A percentile compares a stretch with the other conserved stretches of the same genome.
Evolutionary conservation across 2,329 filamentous ascomycete species (phyloP).

Genomic region (Eutypella sp.): DNA sequence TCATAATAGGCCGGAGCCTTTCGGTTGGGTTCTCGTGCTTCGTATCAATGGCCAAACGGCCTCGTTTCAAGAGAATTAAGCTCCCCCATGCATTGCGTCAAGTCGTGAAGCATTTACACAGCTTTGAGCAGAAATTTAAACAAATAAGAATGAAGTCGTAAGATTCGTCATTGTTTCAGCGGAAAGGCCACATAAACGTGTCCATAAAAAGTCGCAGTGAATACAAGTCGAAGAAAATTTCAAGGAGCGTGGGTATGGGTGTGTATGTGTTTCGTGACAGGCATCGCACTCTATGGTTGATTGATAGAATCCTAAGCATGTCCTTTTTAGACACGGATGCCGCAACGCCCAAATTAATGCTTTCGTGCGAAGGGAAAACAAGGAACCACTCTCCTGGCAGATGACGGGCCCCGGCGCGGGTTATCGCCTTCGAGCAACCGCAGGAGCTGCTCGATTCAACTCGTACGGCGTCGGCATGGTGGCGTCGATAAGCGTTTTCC

Average conservation of each 20-base stretch:
- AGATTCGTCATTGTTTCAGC: conserved; percentile 35
- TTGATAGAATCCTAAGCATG: conserved; percentile 13
- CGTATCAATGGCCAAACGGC: conserved; percentile 18
- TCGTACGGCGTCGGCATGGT: conserved; percentile 49
- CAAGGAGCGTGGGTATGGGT: conserved; percentile 13
- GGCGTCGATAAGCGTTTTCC: conserved; percentile 68
- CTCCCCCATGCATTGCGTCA: conserved; percentile 28
- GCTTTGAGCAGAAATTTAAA: conserved; percentile 27
- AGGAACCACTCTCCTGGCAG: conserved; percentile 3
- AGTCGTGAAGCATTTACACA: conserved; percentile 31
- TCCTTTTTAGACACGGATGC: conserved; percentile 13
- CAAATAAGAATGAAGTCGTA: conserved; percentile 33
- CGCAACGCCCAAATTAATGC: conserved; percentile 20
- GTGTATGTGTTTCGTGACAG: conserved; percentile 11
- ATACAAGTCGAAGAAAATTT: conserved; percentile 29
- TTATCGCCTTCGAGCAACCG: conserved; percentile 34
- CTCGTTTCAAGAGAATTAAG: conserved; percentile 23
- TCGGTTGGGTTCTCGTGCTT: conserved; percentile 27
- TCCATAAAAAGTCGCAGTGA: conserved; percentile 29
- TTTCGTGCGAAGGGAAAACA: conserved; percentile 6
- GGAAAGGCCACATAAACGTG: conserved; percentile 23
- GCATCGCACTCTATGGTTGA: conserved; percentile 14
- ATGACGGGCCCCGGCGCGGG: conserved; percentile 2
- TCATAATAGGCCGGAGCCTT: conserved; percentile 26
- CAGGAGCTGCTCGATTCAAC: conserved; percentile 42